phyloP scores from a whole-genome alignment of 805 yeast species.

The Candida ortonii region DNA sequence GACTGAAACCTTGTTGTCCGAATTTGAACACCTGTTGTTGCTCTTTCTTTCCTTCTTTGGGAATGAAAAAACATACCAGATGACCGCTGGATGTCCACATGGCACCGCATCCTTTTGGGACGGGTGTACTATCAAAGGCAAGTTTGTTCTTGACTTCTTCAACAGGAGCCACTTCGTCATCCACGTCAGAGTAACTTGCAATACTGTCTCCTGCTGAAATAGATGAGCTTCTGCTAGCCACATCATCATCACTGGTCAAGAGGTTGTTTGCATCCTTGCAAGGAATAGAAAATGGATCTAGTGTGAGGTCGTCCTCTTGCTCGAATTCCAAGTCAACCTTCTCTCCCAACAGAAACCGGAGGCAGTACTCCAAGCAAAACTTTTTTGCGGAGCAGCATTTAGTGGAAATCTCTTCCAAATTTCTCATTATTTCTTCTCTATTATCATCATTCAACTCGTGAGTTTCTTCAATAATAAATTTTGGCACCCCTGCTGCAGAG shows the following conservation, averaged over 20 bases:
- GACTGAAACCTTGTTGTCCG: conserved; percentile 54
- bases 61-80: conserved; percentile 77
- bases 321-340: conserved; percentile 47
- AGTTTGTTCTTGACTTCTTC: conserved; percentile 21
- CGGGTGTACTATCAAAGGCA: conserved; percentile 74
- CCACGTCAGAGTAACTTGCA: conserved; percentile 22
- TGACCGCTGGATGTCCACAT: conserved; percentile 79
- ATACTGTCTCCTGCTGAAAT: conserved; percentile 16
- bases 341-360: conserved; percentile 81
- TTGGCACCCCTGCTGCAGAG: conserved; percentile 41
- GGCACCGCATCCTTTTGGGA: conserved; percentile 94
- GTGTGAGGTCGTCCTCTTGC: conserved; percentile 25
- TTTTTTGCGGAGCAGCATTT: conserved; percentile 54
- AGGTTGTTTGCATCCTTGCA: conserved; percentile 28
- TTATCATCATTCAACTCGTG: conserved; percentile 56
- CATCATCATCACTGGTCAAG: conserved; percentile 17
- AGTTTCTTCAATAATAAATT: conserved; percentile 73
- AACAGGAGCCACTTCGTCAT: conserved; percentile 23
- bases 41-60: conserved; percentile 44
- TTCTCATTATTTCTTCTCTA: conserved; percentile 47
- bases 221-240: conserved; percentile 21
- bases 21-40: conserved; percentile 42
- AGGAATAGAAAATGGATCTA: conserved; percentile 31
- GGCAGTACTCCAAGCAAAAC: conserved; percentile 77
- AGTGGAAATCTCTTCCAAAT: conserved; percentile 52